Evolutionary conservation across 495 filamentous ascomycete genomes (phyloP), one percentile per base, ranked within the genome.

Genomic region (Podospora tetraspora): DNA sequence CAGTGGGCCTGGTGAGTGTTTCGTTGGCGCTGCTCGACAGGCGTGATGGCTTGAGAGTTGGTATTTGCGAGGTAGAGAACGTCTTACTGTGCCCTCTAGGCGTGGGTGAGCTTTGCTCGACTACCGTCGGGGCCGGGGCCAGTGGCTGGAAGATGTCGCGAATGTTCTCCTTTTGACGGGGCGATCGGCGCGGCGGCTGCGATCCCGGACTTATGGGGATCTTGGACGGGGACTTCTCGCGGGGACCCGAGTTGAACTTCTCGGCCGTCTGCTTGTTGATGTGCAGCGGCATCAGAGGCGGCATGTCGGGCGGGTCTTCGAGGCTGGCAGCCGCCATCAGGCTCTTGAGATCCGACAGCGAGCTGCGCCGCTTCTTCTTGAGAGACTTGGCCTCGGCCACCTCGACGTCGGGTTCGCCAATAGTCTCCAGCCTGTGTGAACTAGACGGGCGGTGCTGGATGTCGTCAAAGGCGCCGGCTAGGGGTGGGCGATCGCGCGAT

Each of bases 351-450:
- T 99, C 95, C 19, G 93, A 96, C 24, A 99, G 79, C 24, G 94
- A 97, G 77, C 93, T 97, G 71, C 95, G 89, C 69, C 95, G 84
- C 80, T 96, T 97, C 79, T 90, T 92, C 71, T 88, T 84, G 74
- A 84, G 68, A 37, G 81, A 73, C 66, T 82, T 86, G 32, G 72
- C 68, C n/a, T 75, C 69, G 0, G 71, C 64, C 57, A 77, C 71
- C 61, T 81, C 81, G 64, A 75, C 73, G 13, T 84, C 80, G 24
- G 83, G 84, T 66, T 82, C 82, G 13, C 83, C 82, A 68, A 86
- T 85, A 3, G 83, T 83, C 68, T 84, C 77, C 23, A 74, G 75
- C 52, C 80, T 75, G 62, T 82, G 75, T 23, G 84, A 82, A 70
- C 84, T 83, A 27, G 75, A 73, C 27, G 85, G 79, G 16, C 83